A percentile compares a stretch with the other conserved stretches of the same genome.
phyloP scores from a whole-genome alignment of 2,329 filamentous ascomycete species.

The Apiospora phragmitis region DNA sequence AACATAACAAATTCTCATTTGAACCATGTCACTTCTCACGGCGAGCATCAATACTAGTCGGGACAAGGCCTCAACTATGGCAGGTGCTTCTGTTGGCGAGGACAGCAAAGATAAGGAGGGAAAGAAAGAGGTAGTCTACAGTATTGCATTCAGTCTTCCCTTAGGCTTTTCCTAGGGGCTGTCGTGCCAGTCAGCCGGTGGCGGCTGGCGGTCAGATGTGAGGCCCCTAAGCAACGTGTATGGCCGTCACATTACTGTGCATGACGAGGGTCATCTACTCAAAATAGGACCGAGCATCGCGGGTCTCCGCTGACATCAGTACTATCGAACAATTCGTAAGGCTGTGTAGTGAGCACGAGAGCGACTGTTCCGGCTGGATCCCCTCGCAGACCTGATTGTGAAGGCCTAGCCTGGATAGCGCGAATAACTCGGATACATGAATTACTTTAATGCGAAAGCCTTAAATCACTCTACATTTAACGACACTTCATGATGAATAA shows the following conservation, averaged over 20 bases:
- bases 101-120: slow-evolving; percentile 1
- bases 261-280: neutral
- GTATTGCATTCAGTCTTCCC: neutral
- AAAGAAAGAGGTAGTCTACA: neutral
- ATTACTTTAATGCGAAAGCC: neutral
- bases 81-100: slow-evolving; percentile 25
- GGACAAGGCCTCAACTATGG: slow-evolving; percentile 20
- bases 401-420: neutral
- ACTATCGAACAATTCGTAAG: neutral
- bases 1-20: neutral
- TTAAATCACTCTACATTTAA: neutral
- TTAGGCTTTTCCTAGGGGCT: neutral
- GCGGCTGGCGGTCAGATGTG: neutral
- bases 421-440: neutral
- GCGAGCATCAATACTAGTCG: too few relatives aligned
- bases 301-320: neutral
- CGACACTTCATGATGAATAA: neutral
- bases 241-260: neutral
- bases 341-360: neutral
- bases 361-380: neutral
- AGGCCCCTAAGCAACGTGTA: neutral
- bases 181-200: neutral
- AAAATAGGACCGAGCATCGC: neutral
- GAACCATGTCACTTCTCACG: neutral
- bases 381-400: neutral